phyloP scores from a whole-genome alignment of 2,329 filamentous ascomycete genomes.

The Fusarium oxysporum region DNA sequence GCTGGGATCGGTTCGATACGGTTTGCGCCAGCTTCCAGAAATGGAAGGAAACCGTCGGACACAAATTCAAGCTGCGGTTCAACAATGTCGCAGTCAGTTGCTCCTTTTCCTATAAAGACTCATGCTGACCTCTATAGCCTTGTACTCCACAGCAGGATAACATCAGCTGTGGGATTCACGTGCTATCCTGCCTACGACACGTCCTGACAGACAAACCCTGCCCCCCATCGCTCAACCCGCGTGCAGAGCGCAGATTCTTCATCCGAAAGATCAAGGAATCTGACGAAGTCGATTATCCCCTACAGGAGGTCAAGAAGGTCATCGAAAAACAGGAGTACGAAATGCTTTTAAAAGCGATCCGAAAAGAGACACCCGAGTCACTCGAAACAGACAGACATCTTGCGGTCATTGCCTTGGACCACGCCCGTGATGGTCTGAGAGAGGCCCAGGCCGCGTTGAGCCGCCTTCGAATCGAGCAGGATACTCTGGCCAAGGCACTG shows the following conservation, averaged over 20 bases:
- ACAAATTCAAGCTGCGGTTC: not conserved
- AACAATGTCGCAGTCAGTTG: not conserved
- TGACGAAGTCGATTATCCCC: not conserved
- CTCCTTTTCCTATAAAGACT: not conserved
- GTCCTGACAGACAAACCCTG: not conserved
- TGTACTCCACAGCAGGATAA: not conserved
- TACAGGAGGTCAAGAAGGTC: not conserved
- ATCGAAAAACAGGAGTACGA: not conserved
- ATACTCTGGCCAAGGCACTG: not conserved
- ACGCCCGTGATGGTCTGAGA: not conserved
- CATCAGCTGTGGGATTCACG: constrained; percentile 5
- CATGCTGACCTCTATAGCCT: not conserved
- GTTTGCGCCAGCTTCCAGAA: not conserved
- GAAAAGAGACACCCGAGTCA: not conserved
- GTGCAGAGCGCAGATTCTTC: not conserved
- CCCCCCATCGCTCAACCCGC: not conserved
- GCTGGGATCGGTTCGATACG: not conserved
- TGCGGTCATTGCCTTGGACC: not conserved
- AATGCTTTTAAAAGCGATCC: not conserved
- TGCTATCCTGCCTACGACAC: not conserved
- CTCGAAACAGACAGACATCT: not conserved
- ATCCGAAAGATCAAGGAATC: not conserved
- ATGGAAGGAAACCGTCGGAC: not conserved
- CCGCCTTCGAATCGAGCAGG: not conserved
- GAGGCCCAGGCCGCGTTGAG: not conserved